Evolutionary conservation across 2,329 filamentous ascomycete genomes (phyloP), one percentile per base, ranked within the genome.

Genomic region (Canariomyces notabilis): DNA sequence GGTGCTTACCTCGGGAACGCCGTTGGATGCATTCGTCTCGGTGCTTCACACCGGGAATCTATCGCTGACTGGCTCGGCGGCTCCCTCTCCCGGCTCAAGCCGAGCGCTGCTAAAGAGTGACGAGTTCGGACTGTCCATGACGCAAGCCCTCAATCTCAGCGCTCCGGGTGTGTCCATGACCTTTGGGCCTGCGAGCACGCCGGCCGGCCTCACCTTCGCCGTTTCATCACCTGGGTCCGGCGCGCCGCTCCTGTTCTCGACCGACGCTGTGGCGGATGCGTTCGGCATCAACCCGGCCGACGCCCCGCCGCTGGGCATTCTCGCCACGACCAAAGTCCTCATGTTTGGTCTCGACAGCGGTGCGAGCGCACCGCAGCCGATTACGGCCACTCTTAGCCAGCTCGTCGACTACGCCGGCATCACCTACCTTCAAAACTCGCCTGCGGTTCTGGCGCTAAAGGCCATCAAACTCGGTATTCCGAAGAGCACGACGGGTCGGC

Each of bases 51-150:
- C 20, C 42, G 22, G n/a, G 19, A 44, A 44, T 34, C 42, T 44
- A 33, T 44, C 33, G 33, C 32, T 44, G 6, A 11, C n/a, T 12
- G 42, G 42, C n/a, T n/a, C n/a, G n/a, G n/a, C n/a, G n/a, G n/a
- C n/a, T n/a, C n/a, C n/a, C n/a, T n/a, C n/a, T n/a, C n/a, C n/a
- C n/a, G n/a, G n/a, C n/a, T n/a, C n/a, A n/a, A n/a, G n/a, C n/a
- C n/a, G n/a, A n/a, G n/a, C 34, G 42, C 42, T 44, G 21, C 23
- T 44, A 15, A 34, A 15, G 33, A 37, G 33, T 12, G 42, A 44
- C 42, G 42, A 44, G 42, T 44, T 44, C 19, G 33, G 33, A 14
- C 33, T 19, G 14, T 44, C 37, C 34, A n/a, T 44, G 42, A 44
- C 22, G 21, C 33, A 44, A 11, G 42, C 34, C 34, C 20, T n/a